Evolutionary conservation across 108 stramenopile species (phyloP).

Genomic region (Skeletonema menzelii): DNA sequence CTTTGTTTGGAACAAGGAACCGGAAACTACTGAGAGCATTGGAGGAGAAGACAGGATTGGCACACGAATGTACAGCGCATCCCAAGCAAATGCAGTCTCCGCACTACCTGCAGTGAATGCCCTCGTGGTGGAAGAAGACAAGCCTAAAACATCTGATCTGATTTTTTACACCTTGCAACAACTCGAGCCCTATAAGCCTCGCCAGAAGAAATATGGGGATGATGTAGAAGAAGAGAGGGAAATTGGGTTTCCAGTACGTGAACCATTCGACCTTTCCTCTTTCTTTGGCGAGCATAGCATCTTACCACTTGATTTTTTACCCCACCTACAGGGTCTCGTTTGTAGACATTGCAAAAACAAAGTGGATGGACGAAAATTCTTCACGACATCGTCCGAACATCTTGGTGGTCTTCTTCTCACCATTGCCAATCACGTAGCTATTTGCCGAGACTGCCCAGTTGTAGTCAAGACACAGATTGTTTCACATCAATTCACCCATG

Average conservation of each 20-base stretch:
- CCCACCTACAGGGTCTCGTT: conserved; percentile 14
- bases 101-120: not conserved
- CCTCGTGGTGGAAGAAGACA: conserved; percentile 9
- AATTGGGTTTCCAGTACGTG: conserved; percentile 35
- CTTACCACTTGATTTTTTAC: conserved; percentile 10
- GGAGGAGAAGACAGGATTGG: conserved; percentile 9
- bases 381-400: conserved; percentile 47
- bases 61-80: not conserved
- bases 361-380: conserved; percentile 37
- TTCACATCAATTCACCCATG: conserved; percentile 23
- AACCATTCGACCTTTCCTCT: not conserved
- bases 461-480: conserved; percentile 30
- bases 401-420: conserved; percentile 32
- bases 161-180: conserved; percentile 39
- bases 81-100: not conserved
- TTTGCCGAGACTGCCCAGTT: conserved; percentile 32
- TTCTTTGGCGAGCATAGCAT: conserved; percentile 4
- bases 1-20: not conserved
- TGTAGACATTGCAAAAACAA: conserved; percentile 39
- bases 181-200: conserved; percentile 27
- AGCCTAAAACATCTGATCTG: conserved; percentile 16
- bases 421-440: conserved; percentile 39
- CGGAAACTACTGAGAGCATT: not conserved
- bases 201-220: not conserved
- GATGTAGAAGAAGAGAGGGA: conserved; percentile 35